Base-by-base conservation (phyloP, 306 rosid species). In the Castanea crenata region DNA sequence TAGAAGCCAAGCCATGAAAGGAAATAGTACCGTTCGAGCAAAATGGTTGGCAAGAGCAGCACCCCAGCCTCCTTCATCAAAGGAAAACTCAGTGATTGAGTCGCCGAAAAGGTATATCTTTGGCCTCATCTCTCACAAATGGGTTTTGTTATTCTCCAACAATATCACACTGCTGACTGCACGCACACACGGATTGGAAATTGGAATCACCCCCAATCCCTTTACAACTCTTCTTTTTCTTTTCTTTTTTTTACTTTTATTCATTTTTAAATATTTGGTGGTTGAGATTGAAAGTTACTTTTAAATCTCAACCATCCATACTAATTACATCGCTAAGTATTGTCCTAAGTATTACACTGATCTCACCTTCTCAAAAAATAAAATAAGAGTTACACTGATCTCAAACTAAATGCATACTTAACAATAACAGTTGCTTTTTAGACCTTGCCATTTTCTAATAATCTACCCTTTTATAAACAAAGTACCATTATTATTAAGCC, bases 71-170 rank as follows among this genome's bases (percentile, higher is more conserved):
- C 89, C 97, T 58, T 74, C 44, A 4, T 29, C 63, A 51, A 88
- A 94, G 51, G 97, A 92, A 16, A 67, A 85, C 79, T 94, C 91
- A 0, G 97, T 94, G 86, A 92, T 92, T 6, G 98, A 94, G 70
- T 94, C 98, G 74, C 98, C 98, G 31, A 91, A 91, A 34, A 94
- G 97, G 81, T 80, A 89, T 41, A 94, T 78, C 87, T 83, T 89
- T 27, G 94, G 93, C 83, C 98, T 87, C 85, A 87, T 90, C 77
- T 83, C 65, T 3, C 21, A 46, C 46, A 69, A 1, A 23, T n/a
- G 69, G 52, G 32, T 21, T n/a, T 76, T 46, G 32, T 21, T n/a
- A 51, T 46, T 25, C 41, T 34, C 23, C 6, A 54, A 61, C 11
- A 41, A 54, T 29, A 73, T 70, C 73, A 34, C 69, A 72, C 32